Base-by-base conservation (phyloP, 345 rosid species). In the Cardiospermum halicacabum region DNA sequence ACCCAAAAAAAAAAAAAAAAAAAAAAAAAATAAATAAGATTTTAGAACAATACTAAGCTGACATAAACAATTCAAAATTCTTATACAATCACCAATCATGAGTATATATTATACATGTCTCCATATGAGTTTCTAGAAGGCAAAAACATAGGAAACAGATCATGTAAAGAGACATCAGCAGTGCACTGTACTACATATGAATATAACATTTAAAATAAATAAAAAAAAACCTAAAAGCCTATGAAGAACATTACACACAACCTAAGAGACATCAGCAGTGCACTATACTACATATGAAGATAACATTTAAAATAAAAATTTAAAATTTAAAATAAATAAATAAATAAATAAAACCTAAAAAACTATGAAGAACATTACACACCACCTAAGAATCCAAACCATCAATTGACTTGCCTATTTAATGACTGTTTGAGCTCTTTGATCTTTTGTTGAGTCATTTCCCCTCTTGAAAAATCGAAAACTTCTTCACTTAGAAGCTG, bases 401-500 rank as follows among this genome's bases (percentile, higher is more conserved):
- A 57, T 59, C 54, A 27, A 36, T 0, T 57, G 8, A 57, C 53
- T 69, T 69, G 76, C 99, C 97, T 95, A 75, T 95, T 95, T 11
- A 95, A 70, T 56, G 99, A 95, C 70, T 95, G 96, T 73, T 95
- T 95, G 40, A 95, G 92, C 77, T 95, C 99, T 77, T 89, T 95
- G 72, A 95, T 89, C 82, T 95, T 95, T 80, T 74, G 93, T 62
- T 79, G 97, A 58, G 97, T 95, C 99, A 95, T 91, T 76, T 95
- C 97, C 66, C 99, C 99, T 64, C 96, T 83, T 57, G 99, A 95
- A 81, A 95, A 95, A 80, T 95, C 99, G 77, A 95, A 95, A 69
- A 95, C 99, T 72, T 95, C 99, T 77, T 95, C 99, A 58, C 97
- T 95, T 53, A 95, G 80, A 64, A 95, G 97, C 99, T 95, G 86